Conservation (phyloP, 495 filamentous ascomycete species). For the Glonium stellatum region DNA sequence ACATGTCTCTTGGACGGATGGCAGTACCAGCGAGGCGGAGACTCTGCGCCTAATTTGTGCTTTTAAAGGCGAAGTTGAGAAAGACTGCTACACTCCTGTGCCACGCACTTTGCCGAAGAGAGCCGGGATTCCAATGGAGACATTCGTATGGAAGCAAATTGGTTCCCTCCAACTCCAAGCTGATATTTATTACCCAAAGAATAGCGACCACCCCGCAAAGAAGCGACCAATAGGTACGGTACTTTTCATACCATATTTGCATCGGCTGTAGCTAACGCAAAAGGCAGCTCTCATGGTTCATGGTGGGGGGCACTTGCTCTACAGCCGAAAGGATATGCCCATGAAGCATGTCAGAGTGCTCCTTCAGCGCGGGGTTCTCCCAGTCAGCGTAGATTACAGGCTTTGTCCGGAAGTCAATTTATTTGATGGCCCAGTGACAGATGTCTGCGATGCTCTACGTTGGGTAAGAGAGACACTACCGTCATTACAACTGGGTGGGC, state of each 20-base stretch:
- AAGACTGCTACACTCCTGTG: too few relatives aligned
- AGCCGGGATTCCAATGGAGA: not conserved
- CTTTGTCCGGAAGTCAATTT: slow-evolving; percentile 49
- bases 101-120: too few relatives aligned
- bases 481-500: slow-evolving; percentile 17
- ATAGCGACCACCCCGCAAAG: not conserved
- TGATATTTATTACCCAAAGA: slow-evolving; percentile 42
- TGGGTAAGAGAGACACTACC: slow-evolving; percentile 45
- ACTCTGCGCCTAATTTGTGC: not conserved
- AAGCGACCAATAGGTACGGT: slow-evolving; percentile 3
- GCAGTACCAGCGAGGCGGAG: not conserved
- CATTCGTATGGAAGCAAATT: not conserved
- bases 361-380: slow-evolving; percentile 41
- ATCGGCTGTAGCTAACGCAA: too few relatives aligned
- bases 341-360: slow-evolving; percentile 39
- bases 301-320: slow-evolving; percentile 47
- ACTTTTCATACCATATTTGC: too few relatives aligned
- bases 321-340: slow-evolving; percentile 43
- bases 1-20: not conserved
- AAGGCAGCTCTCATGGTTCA: slow-evolving; percentile 57
- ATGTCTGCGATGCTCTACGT: slow-evolving; percentile 41
- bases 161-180: slow-evolving; percentile 34
- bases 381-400: slow-evolving; percentile 50
- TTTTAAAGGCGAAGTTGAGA: not conserved
- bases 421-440: slow-evolving; percentile 45